Conservation (phyloP, 495 filamentous ascomycete species). For the Trichoderma parareesei region DNA sequence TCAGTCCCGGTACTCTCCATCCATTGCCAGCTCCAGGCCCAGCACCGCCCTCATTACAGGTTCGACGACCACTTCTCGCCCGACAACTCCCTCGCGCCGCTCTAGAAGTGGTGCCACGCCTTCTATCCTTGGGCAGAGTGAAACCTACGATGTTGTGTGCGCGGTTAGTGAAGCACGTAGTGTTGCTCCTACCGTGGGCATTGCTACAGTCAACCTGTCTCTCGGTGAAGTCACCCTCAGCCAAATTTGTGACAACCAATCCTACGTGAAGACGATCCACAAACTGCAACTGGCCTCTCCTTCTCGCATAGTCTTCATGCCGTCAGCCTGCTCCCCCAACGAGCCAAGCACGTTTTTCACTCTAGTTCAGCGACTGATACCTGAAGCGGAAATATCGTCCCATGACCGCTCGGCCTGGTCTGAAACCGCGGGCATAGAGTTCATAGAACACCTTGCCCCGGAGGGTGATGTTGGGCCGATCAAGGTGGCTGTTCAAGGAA, state of each 20-base stretch:
- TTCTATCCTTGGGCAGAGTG: conserved; percentile 48
- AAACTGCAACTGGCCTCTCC: conserved; percentile 76
- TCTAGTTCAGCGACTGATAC: conserved; percentile 64
- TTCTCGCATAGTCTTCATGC: conserved; percentile 64
- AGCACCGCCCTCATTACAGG: not conserved
- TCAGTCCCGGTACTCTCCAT: not conserved
- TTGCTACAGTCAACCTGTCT: conserved; percentile 81
- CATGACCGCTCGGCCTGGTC: conserved; percentile 85
- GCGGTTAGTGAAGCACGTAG: conserved; percentile 86
- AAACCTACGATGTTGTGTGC: conserved; percentile 70
- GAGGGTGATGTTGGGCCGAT: conserved; percentile 68
- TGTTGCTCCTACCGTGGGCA: conserved; percentile 75
- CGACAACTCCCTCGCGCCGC: conserved; percentile 25
- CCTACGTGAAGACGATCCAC: conserved; percentile 74
- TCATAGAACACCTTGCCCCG: conserved; percentile 72
- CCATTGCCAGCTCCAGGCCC: not conserved
- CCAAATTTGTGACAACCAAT: conserved; percentile 85
- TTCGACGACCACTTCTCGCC: not conserved
- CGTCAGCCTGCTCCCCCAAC: conserved; percentile 51
- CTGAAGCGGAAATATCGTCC: conserved; percentile 46
- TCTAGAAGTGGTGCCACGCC: conserved; percentile 51
- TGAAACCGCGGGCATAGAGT: conserved; percentile 70
- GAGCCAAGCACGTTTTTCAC: conserved; percentile 67
- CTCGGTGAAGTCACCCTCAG: conserved; percentile 76
- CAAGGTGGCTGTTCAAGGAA: conserved; percentile 66